Evolutionary conservation across 2,329 filamentous ascomycete genomes (phyloP).

Genomic region (Nemania bipapillata): DNA sequence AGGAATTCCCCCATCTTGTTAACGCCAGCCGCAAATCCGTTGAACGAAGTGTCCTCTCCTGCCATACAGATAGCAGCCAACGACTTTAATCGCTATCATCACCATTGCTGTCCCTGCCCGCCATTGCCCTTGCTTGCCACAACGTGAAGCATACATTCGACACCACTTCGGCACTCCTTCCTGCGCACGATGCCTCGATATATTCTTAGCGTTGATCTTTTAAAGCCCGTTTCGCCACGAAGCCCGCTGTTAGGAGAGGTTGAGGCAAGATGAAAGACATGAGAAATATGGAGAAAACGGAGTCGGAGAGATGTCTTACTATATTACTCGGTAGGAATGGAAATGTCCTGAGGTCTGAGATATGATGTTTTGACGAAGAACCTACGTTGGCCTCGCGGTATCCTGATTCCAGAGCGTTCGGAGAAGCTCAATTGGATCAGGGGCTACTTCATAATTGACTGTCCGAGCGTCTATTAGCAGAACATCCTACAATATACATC

Average conservation of each 20-base stretch:
- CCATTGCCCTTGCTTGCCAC: neutral
- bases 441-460: neutral
- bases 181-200: neutral
- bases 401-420: neutral
- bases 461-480: neutral
- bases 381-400: neutral
- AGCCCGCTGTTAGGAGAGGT: neutral
- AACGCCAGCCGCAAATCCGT: too few relatives aligned
- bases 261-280: neutral
- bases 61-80: neutral
- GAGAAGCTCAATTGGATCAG: neutral
- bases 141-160: neutral
- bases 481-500: neutral
- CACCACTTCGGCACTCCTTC: neutral
- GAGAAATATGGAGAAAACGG: neutral
- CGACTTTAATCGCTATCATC: neutral
- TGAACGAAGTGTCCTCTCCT: too few relatives aligned
- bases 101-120: neutral
- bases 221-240: neutral
- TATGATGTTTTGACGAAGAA: neutral
- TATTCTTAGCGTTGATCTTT: neutral
- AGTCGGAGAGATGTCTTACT: neutral
- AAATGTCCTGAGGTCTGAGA: neutral
- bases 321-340: neutral
- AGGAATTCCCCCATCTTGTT: too few relatives aligned